Evolutionary conservation across 768 basidiomycete species (phyloP).

Genomic region (Hemileccinum impolitum): DNA sequence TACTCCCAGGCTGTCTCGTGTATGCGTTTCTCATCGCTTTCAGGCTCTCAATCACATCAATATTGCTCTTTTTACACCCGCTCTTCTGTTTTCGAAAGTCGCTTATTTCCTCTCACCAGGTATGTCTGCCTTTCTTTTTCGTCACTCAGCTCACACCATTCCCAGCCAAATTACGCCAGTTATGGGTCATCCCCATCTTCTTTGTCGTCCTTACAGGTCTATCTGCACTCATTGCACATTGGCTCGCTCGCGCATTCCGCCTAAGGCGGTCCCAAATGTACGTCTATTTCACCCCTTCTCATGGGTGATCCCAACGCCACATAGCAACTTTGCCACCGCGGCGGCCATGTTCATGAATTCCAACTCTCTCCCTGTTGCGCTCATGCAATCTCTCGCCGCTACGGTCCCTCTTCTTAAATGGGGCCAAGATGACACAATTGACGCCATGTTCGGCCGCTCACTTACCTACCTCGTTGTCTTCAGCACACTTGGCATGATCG

Average conservation of each 20-base stretch:
- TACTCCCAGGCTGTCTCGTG: conserved; percentile 20
- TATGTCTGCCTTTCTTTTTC: conserved; percentile 23
- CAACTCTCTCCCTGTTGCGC: conserved; percentile 90
- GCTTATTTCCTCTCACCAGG: conserved; percentile 88
- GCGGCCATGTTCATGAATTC: conserved; percentile 92
- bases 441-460: conserved; percentile 90
- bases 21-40: neutral
- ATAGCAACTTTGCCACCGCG: conserved; percentile 74
- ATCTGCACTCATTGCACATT: conserved; percentile 67
- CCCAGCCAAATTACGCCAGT: conserved; percentile 68
- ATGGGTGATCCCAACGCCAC: neutral
- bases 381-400: conserved; percentile 86
- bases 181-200: conserved; percentile 86
- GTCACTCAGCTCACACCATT: neutral
- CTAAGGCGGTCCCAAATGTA: conserved; percentile 77
- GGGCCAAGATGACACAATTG: conserved; percentile 73
- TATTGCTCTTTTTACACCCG: conserved; percentile 85
- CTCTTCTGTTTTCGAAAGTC: conserved; percentile 90
- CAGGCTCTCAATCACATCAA: conserved; percentile 81
- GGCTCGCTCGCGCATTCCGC: conserved; percentile 58
- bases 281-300: conserved; percentile 14
- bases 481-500: conserved; percentile 94
- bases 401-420: conserved; percentile 82
- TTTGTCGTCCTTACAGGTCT: conserved; percentile 73
- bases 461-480: conserved; percentile 89